Conservation (phyloP, 2,329 filamentous ascomycete genomes). For the Curvularia verruculosa region DNA sequence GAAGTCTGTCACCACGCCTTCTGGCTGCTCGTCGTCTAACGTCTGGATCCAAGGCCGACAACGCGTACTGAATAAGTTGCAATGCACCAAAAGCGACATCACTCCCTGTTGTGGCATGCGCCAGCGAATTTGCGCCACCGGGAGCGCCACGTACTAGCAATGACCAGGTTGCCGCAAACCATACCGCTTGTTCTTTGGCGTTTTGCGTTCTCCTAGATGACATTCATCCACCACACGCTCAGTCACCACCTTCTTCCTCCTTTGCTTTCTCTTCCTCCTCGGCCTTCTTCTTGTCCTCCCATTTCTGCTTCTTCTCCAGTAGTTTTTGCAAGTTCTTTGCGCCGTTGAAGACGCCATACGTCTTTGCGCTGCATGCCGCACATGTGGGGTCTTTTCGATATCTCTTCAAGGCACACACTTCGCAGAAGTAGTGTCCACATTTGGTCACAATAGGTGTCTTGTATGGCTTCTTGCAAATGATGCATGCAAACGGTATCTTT, state of each 20-base stretch:
- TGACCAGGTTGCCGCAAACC: not conserved
- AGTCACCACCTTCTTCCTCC: slow-evolving; percentile 31
- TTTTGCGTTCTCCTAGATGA: not conserved
- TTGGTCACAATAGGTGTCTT: slow-evolving; percentile 82
- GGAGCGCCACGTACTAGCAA: not conserved
- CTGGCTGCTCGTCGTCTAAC: not conserved
- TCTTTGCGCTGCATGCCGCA: slow-evolving; percentile 82
- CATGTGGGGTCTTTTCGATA: slow-evolving; percentile 88
- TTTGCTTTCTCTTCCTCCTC: slow-evolving; percentile 57
- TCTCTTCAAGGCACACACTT: slow-evolving; percentile 82
- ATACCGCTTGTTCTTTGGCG: not conserved
- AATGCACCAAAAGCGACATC: not conserved
- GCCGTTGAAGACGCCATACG: slow-evolving; percentile 86
- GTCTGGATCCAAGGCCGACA: not conserved
- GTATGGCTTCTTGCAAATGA: slow-evolving; percentile 82
- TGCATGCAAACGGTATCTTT: slow-evolving; percentile 86
- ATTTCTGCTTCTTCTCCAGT: slow-evolving; percentile 72
- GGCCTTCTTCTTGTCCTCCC: slow-evolving; percentile 64
- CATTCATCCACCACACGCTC: slow-evolving; percentile 6
- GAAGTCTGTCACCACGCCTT: not conserved
- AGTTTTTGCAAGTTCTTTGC: slow-evolving; percentile 84
- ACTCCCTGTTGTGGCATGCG: too few relatives aligned
- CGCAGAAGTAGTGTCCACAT: slow-evolving; percentile 96
- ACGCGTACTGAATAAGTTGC: not conserved
- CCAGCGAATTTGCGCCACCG: not conserved